phyloP scores from a whole-genome alignment of 805 yeast genomes.

The Suhomyces canberraensis region DNA sequence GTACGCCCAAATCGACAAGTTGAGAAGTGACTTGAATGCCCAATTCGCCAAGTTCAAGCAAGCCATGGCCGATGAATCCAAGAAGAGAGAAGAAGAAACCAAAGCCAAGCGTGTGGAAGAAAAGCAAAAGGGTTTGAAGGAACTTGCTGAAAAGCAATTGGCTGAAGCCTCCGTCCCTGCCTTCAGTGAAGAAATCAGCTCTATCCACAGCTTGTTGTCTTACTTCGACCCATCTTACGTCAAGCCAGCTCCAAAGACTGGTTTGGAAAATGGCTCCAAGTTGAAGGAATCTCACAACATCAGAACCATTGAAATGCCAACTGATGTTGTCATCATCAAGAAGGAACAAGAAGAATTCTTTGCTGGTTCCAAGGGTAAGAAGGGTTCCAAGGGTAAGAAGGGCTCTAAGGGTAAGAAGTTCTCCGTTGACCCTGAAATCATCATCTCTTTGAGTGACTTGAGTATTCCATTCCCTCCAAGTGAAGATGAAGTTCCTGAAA shows the following conservation, averaged over 20 bases:
- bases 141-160: conserved; percentile 61
- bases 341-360: conserved; percentile 60
- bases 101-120: conserved; percentile 50
- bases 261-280: conserved; percentile 17
- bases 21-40: conserved; percentile 71
- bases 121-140: conserved; percentile 52
- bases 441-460: conserved; percentile 72
- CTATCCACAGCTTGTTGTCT: conserved; percentile 67
- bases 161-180: conserved; percentile 81
- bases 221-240: conserved; percentile 79
- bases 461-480: conserved; percentile 76
- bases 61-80: conserved; percentile 64
- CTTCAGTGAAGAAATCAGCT: conserved; percentile 70
- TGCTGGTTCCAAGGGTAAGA: conserved; percentile 43
- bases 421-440: conserved; percentile 75
- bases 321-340: conserved; percentile 58
- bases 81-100: conserved; percentile 67
- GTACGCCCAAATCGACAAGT: conserved; percentile 62
- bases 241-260: conserved; percentile 44
- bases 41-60: conserved; percentile 69
- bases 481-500: conserved; percentile 63
- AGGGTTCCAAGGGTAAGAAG: conserved; percentile 52
- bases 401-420: conserved; percentile 54
- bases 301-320: conserved; percentile 61
- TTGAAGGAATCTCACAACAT: conserved; percentile 19